A percentile compares a stretch with the other conserved stretches of the same genome.
phyloP scores from a whole-genome alignment of 2,329 filamentous ascomycete species.

The Blumeriella jaapii region DNA sequence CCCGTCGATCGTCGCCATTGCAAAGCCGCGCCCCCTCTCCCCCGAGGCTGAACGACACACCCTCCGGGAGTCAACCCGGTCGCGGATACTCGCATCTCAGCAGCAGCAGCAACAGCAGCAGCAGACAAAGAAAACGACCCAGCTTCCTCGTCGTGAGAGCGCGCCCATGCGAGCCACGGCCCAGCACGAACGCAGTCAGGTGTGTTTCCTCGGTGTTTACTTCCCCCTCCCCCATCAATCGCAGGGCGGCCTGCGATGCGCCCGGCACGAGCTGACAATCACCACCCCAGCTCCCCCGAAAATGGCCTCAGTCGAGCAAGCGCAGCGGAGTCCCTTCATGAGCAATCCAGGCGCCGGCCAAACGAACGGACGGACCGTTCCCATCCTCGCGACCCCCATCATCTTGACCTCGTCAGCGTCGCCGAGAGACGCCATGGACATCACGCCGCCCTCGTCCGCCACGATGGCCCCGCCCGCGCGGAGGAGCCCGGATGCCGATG shows the following conservation, averaged over 20 bases:
- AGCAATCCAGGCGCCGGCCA: slow-evolving; percentile 18
- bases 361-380: slow-evolving; percentile 33
- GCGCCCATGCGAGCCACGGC: slow-evolving; percentile 6
- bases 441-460: slow-evolving; percentile 38
- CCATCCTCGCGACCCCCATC: slow-evolving; percentile 44
- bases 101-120: slow-evolving; percentile 14
- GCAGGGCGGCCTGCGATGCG: slow-evolving; percentile 3
- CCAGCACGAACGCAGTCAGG: slow-evolving; percentile 19
- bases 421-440: slow-evolving; percentile 49
- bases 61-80: slow-evolving; percentile 15
- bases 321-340: slow-evolving; percentile 22
- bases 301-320: slow-evolving; percentile 24
- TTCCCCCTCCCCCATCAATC: slow-evolving; percentile 5
- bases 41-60: slow-evolving; percentile 23
- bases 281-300: slow-evolving; percentile 24
- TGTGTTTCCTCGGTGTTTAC: slow-evolving; percentile 10
- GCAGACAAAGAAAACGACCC: slow-evolving; percentile 16
- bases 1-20: too few relatives aligned
- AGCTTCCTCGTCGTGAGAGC: slow-evolving; percentile 13
- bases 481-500: slow-evolving; percentile 24
- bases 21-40: slow-evolving; percentile 10
- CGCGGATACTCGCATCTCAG: slow-evolving; percentile 22
- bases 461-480: slow-evolving; percentile 28
- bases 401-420: slow-evolving; percentile 48
- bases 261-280: slow-evolving; percentile 10